A percentile compares a stretch with the other conserved stretches of the same genome.
Evolutionary conservation across 2,329 filamentous ascomycete genomes (phyloP).

Genomic region (Pleoardoris graminearum): DNA sequence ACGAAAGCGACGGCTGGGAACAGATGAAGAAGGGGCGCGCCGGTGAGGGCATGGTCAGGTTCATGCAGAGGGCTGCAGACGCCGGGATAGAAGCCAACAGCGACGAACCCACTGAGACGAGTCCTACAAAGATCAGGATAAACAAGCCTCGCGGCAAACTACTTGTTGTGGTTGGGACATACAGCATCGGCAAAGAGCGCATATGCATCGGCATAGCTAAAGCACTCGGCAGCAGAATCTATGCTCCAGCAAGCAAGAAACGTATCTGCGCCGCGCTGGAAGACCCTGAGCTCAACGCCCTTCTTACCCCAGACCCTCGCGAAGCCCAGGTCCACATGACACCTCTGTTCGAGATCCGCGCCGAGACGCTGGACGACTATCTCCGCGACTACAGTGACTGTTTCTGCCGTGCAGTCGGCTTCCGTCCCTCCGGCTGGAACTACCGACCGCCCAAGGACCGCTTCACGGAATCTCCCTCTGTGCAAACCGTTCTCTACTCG

Average conservation of each 20-base stretch:
- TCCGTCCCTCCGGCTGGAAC: conserved; percentile 92
- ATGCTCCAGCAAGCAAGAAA: conserved; percentile 79
- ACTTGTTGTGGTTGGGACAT: conserved; percentile 91
- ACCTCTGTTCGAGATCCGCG: conserved; percentile 87
- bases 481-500: conserved; percentile 67
- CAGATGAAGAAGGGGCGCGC: conserved; percentile 59
- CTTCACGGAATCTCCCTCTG: conserved; percentile 63
- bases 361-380: conserved; percentile 90
- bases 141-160: conserved; percentile 64
- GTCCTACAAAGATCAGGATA: conserved; percentile 12
- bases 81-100: conserved; percentile 38
- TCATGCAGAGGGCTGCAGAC: conserved; percentile 56
- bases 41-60: conserved; percentile 65
- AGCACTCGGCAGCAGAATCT: conserved; percentile 86
- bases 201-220: conserved; percentile 91
- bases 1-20: conserved; percentile 61
- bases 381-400: conserved; percentile 76
- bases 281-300: conserved; percentile 75
- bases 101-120: conserved; percentile 25
- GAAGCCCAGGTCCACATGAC: conserved; percentile 98
- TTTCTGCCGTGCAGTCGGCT: conserved; percentile 85
- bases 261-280: conserved; percentile 82
- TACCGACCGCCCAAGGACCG: conserved; percentile 73
- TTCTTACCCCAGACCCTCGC: conserved; percentile 77
- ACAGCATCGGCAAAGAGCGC: conserved; percentile 96